These are phyloP conservation scores for Liriodendron chinense DNA, from an alignment of 164 flowering plant species.

Conservation along the genomic window DNA sequence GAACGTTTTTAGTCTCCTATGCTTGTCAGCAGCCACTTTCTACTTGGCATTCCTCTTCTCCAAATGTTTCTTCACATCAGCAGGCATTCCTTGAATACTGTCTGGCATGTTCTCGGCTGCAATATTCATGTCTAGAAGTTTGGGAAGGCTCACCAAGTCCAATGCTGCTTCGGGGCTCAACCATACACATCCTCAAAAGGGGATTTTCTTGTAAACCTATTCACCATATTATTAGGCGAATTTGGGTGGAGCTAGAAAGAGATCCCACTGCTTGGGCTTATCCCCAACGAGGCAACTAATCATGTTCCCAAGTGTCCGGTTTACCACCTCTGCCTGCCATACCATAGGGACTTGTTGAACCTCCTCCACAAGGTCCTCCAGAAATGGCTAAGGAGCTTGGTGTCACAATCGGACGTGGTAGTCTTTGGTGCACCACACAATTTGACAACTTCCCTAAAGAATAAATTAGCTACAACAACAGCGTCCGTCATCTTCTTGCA, in stretches of 20 bases:
- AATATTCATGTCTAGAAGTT: neutral
- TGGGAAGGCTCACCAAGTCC: neutral
- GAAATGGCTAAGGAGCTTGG: too few relatives aligned
- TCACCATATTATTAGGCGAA: neutral
- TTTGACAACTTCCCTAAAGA: too few relatives aligned
- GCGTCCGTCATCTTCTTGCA: neutral
- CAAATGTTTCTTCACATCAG: neutral
- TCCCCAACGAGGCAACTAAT: neutral
- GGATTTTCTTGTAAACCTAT: neutral
- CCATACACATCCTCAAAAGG: neutral
- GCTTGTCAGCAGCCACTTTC: neutral
- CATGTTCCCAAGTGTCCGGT: neutral
- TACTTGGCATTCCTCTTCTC: neutral
- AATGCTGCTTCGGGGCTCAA: neutral
- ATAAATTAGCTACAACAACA: too few relatives aligned
- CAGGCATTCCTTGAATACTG: neutral
- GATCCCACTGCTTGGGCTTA: neutral
- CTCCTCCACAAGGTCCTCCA: too few relatives aligned
- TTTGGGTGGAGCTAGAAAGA: neutral
- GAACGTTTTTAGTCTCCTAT: neutral
- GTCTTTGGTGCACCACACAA: too few relatives aligned
- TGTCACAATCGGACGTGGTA: too few relatives aligned
- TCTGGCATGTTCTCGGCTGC: neutral
- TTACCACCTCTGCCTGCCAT: neutral
- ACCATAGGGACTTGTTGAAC: neutral